phyloP scores from a whole-genome alignment of 345 rosid genomes.

The Sisymbrium irio region DNA sequence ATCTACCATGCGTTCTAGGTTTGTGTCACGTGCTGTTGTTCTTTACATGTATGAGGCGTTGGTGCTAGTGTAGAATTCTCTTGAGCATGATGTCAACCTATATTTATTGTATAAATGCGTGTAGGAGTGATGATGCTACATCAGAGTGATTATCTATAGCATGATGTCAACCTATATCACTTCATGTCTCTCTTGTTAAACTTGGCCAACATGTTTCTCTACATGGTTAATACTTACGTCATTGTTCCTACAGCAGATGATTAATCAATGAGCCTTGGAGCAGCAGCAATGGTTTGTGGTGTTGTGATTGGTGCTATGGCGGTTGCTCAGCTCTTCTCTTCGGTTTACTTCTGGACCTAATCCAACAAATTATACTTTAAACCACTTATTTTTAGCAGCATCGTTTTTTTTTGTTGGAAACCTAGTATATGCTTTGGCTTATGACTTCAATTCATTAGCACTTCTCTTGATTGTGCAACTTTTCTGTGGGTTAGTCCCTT shows the following conservation, averaged over 20 bases:
- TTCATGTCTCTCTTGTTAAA: conserved; percentile 83
- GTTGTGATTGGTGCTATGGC: conserved; percentile 96
- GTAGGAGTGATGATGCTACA: no score
- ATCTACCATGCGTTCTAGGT: no score
- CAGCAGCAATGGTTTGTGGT: conserved; percentile 98
- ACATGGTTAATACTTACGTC: conserved; percentile 48
- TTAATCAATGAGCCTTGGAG: conserved; percentile 69
- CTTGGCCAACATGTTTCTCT: conserved; percentile 54
- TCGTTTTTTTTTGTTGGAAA: conserved; percentile 79
- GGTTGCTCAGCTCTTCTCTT: conserved; percentile 91
- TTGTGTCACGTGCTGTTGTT: no score
- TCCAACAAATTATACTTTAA: conserved; percentile 87
- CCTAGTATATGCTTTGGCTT: conserved; percentile 77
- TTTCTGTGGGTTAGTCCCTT: conserved; percentile 75
- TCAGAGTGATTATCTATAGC: no score
- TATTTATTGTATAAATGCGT: no score
- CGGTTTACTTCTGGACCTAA: conserved; percentile 93
- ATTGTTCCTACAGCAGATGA: conserved; percentile 94
- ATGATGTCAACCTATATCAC: conserved; percentile 52
- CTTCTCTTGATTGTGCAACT: conserved; percentile 77
- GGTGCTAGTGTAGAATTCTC: no score
- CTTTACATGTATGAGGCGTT: no score
- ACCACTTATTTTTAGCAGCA: conserved; percentile 89
- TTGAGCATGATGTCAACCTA: no score
- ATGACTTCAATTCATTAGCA: conserved; percentile 63